Percentiles rank a stretch among this genome's conserved stretches.
phyloP scores from a whole-genome alignment of 331 rosid species.

The Phaseolus coccineus region DNA sequence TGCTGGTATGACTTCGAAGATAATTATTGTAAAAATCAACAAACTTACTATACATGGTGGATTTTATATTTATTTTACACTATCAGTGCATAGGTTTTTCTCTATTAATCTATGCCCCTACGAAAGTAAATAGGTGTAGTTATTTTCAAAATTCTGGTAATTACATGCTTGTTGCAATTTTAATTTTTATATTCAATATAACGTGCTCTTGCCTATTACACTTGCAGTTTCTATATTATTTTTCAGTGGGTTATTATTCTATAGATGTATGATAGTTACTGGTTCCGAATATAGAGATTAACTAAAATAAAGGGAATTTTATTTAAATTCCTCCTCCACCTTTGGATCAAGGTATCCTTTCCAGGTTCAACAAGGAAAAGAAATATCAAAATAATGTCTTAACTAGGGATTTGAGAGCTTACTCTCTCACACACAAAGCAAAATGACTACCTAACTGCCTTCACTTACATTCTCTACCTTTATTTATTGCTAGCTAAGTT shows the following conservation, averaged over 20 bases:
- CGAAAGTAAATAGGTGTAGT: not conserved
- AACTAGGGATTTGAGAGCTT: not conserved
- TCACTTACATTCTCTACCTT: slow-evolving; percentile 1
- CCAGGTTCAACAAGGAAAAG: not conserved
- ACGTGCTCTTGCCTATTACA: not conserved
- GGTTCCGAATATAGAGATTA: not conserved
- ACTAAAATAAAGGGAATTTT: not conserved
- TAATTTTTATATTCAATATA: not conserved
- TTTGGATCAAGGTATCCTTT: too few species aligned
- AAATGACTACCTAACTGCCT: not conserved
- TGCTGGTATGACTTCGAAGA: too few species aligned
- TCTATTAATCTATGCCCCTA: not conserved
- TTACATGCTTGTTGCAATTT: not conserved
- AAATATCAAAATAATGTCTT: not conserved
- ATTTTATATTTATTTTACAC: too few species aligned
- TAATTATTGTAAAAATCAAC: too few species aligned
- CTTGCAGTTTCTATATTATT: not conserved
- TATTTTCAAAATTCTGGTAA: not conserved
- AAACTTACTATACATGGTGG: too few species aligned
- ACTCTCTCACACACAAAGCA: not conserved
- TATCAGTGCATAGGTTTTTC: too few species aligned
- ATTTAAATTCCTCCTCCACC: not conserved
- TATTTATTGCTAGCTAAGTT: not conserved
- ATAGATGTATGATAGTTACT: not conserved
- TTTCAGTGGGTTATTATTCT: slow-evolving; percentile 14